Base-by-base conservation (phyloP, 2,329 filamentous ascomycete species). In the Clarireedia monteithiana region DNA sequence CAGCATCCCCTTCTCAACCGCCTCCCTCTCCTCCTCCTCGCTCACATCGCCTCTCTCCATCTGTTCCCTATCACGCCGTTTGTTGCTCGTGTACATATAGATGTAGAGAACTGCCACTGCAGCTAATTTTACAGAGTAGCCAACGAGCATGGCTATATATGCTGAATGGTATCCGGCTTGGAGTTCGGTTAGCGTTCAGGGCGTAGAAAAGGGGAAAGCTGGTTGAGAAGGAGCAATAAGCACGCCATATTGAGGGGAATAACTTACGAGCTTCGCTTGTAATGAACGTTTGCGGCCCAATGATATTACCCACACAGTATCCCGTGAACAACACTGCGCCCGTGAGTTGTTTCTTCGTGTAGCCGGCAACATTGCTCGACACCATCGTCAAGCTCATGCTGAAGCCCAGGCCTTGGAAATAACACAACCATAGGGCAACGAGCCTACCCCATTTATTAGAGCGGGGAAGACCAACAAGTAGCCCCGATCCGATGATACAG, bases 391-490 rank as follows among this genome's bases (percentile, higher is more conserved):
- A 64, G 55, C 72, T 75, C 70, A 81, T 75, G 45, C 73, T 77
- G 62, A 81, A 81, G 1, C 77, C 76, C 6, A 80, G 60, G 0
- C 76, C 76, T 60, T 79, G 76, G 63, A 80, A 80, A 61, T 74
- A 80, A 59, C 76, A 80, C 14, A 83, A 70, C 78, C 79, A 83
- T 4, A 82, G 71, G 0, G 75, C 78, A 4, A 82, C 79, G 1
- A 83, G 69, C 2, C 78, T 71, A 12, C 78, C 79, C 79, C 79
- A 82, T 69, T 80, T 80, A 61, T 79, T 78, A 40, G 63, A 62
- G 20, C 69, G 63, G 0, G 78, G 76, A 5, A 82, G 67, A 0
- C 73, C 77, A 4, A 82, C 77, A 1, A 83, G 72, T 15, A 82
- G 63, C 0, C 70, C 75, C 0, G 78, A 70, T 10, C 79, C 79